Evolutionary conservation across 2,329 filamentous ascomycete species (phyloP).

Genomic region (Fusarium fujikuroi): DNA sequence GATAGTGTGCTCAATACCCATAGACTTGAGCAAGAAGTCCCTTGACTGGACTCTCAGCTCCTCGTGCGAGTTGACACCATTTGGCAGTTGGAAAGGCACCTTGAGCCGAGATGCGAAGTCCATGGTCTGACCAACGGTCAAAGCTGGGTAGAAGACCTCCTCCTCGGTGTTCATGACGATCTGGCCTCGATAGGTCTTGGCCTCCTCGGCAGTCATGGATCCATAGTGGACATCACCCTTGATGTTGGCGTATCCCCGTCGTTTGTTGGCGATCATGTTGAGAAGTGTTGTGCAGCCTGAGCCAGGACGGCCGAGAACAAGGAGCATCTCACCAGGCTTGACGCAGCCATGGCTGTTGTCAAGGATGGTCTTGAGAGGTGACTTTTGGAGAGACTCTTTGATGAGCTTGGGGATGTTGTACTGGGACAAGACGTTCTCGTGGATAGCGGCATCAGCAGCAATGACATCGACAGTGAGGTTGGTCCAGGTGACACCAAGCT

Average conservation of each 20-base stretch:
- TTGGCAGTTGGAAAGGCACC: conserved; percentile 60
- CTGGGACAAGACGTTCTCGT: conserved; percentile 71
- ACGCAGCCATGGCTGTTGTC: conserved; percentile 74
- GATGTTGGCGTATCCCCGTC: conserved; percentile 67
- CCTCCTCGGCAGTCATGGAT: conserved; percentile 58
- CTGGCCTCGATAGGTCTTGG: conserved; percentile 64
- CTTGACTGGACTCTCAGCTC: conserved; percentile 59
- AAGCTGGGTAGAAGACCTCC: conserved; percentile 70
- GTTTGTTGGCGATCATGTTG: conserved; percentile 74
- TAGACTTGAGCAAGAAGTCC: conserved; percentile 66
- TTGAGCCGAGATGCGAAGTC: conserved; percentile 74
- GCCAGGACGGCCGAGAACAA: conserved; percentile 75
- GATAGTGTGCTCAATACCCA: conserved; percentile 68
- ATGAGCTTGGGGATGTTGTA: conserved; percentile 65
- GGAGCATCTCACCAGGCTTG: conserved; percentile 77
- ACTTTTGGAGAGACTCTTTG: conserved; percentile 64
- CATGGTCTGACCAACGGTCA: conserved; percentile 77
- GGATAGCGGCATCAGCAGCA: conserved; percentile 69
- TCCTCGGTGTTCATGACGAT: conserved; percentile 79
- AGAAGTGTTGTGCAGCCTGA: conserved; percentile 77
- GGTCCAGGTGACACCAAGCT: conserved; percentile 73
- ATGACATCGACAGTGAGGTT: conserved; percentile 71
- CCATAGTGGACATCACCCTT: conserved; percentile 69
- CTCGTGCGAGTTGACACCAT: conserved; percentile 54
- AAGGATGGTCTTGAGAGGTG: conserved; percentile 72